Evolutionary conservation across 768 basidiomycete genomes (phyloP).

Genomic region (Punctularia strigosozonata): DNA sequence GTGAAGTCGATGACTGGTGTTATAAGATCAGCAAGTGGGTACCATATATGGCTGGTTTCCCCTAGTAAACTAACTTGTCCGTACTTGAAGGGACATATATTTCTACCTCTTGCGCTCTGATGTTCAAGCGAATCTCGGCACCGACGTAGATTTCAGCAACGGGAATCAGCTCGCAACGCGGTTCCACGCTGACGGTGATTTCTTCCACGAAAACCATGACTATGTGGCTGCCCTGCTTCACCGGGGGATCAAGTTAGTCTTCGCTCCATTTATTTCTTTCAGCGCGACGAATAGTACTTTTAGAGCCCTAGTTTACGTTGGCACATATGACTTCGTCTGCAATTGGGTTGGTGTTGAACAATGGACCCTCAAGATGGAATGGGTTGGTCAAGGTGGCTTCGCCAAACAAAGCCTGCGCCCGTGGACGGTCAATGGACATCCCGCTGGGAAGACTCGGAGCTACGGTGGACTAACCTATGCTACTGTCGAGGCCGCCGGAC

Average conservation of each 20-base stretch:
- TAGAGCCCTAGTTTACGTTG: conserved; percentile 45
- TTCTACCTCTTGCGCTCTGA: conserved; percentile 50
- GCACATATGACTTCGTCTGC: conserved; percentile 43
- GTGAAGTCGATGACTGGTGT: conserved; percentile 39
- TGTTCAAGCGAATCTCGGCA: conserved; percentile 47
- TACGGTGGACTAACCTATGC: conserved; percentile 49
- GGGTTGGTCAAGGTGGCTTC: conserved; percentile 45
- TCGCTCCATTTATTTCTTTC: too few species aligned
- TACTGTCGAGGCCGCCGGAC: conserved; percentile 56
- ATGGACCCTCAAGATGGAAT: conserved; percentile 48
- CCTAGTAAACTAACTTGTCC: background rate
- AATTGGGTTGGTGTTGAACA: conserved; percentile 56
- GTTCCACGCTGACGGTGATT: conserved; percentile 36
- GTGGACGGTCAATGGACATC: conserved; percentile 43
- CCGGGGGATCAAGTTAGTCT: conserved; percentile 33
- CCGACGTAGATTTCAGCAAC: conserved; percentile 31
- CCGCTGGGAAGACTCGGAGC: conserved; percentile 42
- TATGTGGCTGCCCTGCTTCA: conserved; percentile 45
- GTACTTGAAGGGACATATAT: conserved; percentile 33
- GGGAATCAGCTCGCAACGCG: conserved; percentile 32
- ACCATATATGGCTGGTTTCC: background rate
- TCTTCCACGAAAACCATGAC: conserved; percentile 14
- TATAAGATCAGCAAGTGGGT: conserved; percentile 41
- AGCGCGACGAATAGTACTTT: too few species aligned
- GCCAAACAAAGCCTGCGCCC: conserved; percentile 28